Evolutionary conservation across 805 yeast species (phyloP).

Genomic region (Scheffersomyces stipitis): DNA sequence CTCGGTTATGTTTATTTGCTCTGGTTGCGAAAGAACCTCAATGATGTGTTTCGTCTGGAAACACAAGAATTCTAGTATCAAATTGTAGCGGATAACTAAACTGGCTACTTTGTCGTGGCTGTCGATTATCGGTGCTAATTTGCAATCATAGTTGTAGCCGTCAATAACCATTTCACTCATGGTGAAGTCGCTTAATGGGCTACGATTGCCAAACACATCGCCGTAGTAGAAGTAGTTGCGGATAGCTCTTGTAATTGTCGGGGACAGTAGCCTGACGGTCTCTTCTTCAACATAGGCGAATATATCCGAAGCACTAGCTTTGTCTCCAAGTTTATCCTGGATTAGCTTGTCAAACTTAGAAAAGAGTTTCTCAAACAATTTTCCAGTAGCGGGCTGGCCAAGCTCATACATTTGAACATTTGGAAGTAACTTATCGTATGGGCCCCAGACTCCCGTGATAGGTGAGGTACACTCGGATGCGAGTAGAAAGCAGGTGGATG

Average conservation of each 20-base stretch:
- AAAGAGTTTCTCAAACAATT: conserved; percentile 48
- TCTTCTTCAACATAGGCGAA: conserved; percentile 18
- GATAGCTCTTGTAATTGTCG: conserved; percentile 15
- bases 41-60: conserved; percentile 48
- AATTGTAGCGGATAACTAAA: conserved; percentile 43
- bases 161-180: conserved; percentile 53
- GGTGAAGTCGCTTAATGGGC: conserved; percentile 51
- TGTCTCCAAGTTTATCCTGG: not conserved
- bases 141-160: conserved; percentile 28
- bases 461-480: conserved; percentile 6
- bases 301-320: conserved; percentile 7
- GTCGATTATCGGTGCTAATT: conserved; percentile 14
- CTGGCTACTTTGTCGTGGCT: conserved; percentile 27
- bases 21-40: conserved; percentile 17
- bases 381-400: conserved; percentile 62
- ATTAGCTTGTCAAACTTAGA: conserved; percentile 20
- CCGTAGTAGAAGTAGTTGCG: conserved; percentile 49
- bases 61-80: conserved; percentile 50
- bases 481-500: conserved; percentile 55
- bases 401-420: conserved; percentile 44
- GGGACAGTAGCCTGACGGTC: conserved; percentile 21
- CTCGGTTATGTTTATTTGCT: conserved; percentile 22
- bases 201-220: conserved; percentile 58
- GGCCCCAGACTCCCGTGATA: conserved; percentile 61
- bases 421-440: conserved; percentile 40